Base-by-base conservation (phyloP, 2,329 filamentous ascomycete species). In the Dichotomopilus funicola region DNA sequence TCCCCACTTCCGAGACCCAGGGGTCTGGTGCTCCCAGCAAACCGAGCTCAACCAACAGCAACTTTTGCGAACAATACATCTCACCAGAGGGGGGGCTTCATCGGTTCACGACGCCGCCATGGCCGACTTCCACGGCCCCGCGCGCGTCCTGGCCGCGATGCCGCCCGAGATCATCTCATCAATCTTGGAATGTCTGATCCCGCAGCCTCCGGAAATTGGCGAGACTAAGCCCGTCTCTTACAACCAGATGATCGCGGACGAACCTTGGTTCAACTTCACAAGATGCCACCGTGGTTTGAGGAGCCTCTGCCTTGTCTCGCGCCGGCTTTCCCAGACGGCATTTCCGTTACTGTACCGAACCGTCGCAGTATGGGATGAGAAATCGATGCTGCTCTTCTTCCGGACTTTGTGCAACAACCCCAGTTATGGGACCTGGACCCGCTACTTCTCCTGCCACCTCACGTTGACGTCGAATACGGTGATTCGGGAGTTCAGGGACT, bases 181-280 rank as follows among this genome's bases (percentile, higher is more conserved):
- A 12, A 62, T 66, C 45, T 49, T 67, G 8, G 62, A 64, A 2
- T 59, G 47, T 19, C 48, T 66, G 6, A 19, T 65, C 6, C 65
- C 63, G 0, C 56, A 58, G 12, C 50, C 53, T 10, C 65, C 65
- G 27, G 63, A 66, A 19, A 57, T 65, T 5, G 63, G 63, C 40
- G 65, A 67, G 52, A 64, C 65, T 1, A 53, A 53, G 2, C 64
- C 65, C 3, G 63, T 65, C 43, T 46, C 47, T 43, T 65, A 64
- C 56, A 45, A 59, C n/a, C 61, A 65, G 51, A 59, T 66, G 4
- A 54, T 60, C 12, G 54, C 43, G 36, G 63, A 59, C 2, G 65
- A 67, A 55, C 52, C 61, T 9, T 67, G 65, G 65, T 64, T 56
- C 55, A 61, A 65, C 35, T 62, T 61, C 55, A 67, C 62, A 5